Evolutionary conservation across 2,329 filamentous ascomycete genomes (phyloP), one percentile per base, ranked within the genome.

Genomic region (Alternaria sp.): DNA sequence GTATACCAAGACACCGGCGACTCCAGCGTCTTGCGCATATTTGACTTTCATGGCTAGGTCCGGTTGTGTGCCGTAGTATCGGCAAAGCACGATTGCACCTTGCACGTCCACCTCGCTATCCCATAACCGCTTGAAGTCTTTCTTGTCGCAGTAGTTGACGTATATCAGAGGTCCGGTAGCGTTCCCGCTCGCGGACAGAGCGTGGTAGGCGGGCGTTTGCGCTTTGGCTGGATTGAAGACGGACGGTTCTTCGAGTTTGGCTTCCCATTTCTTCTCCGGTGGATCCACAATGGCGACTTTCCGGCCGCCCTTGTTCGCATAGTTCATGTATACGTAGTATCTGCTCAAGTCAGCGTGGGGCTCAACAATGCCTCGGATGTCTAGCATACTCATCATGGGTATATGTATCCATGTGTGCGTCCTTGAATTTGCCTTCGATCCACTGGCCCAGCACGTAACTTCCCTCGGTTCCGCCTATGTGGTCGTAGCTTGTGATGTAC

Each of bases 391-490:
- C 87, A 70, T 96, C 91, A 71, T 93, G 84, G 51, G 83, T 81
- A 26, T 96, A 89, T 58, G 90, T 84, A 69, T 97, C 93, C 73
- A 99, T 84, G 4, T 87, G 86, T 46, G 89, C 89, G 51, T 85
- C 85, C 66, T 82, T 81, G 78, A 97, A 97, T 76, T 90, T 86
- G 71, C 88, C 88, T 78, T 94, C 86, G 55, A 97, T 88, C 82
- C 94, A 96, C 81, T 92, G 87, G 7, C 92, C 94, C 55, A 96
- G 84, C 46, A 90, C 91, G 71, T 90, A 93, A 80, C 96, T 94
- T 48, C 95, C 95, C 80, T 97, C 90, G 3, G 93, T 96, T n/a
- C 95, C 95, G 2, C 93, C 95, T 63, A 98, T 85, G 78, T 98
- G 95, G 63, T 95, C 91, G 75, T 92, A 97, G 57, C 86, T 87